phyloP scores from a whole-genome alignment of 257 asterid genomes.

The Capsicum pubescens region DNA sequence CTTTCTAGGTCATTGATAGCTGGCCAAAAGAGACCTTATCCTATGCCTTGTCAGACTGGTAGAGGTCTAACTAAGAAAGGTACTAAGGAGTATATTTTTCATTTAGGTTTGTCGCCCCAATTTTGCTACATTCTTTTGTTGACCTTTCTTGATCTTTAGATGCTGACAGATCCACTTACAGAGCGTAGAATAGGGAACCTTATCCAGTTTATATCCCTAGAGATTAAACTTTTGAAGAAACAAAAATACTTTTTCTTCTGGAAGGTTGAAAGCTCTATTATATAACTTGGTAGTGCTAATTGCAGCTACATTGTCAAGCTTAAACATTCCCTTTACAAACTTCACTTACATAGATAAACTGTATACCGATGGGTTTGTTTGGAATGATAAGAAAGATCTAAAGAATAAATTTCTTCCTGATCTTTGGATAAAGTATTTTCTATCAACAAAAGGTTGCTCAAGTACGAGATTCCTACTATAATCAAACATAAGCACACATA shows the following conservation, averaged over 20 bases:
- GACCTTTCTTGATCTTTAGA: slow-evolving; percentile 8
- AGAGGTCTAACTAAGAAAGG: slow-evolving; percentile 66
- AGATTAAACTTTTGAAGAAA: slow-evolving; percentile 88
- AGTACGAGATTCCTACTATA: slow-evolving; percentile 80
- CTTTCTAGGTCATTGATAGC: slow-evolving; percentile 63
- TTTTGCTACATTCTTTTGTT: not conserved
- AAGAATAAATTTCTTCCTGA: slow-evolving; percentile 41
- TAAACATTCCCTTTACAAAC: slow-evolving; percentile 78
- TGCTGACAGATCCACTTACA: slow-evolving; percentile 54
- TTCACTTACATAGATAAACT: slow-evolving; percentile 80
- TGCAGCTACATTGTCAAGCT: slow-evolving; percentile 60
- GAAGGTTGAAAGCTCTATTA: slow-evolving; percentile 77
- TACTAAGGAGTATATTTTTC: slow-evolving; percentile 30
- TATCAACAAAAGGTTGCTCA: slow-evolving; percentile 69
- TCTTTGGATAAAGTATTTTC: slow-evolving; percentile 50
- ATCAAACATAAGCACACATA: slow-evolving; percentile 56
- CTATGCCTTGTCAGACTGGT: slow-evolving; percentile 89
- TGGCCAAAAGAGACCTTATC: slow-evolving; percentile 80
- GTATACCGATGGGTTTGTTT: slow-evolving; percentile 58
- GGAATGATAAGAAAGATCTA: slow-evolving; percentile 48
- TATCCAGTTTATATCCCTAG: slow-evolving; percentile 86
- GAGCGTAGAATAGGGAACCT: slow-evolving; percentile 84
- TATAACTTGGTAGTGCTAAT: slow-evolving; percentile 85
- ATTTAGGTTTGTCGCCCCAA: not conserved
- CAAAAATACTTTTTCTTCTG: slow-evolving; percentile 75